Evolutionary conservation across 2,329 filamentous ascomycete genomes (phyloP), one percentile per base, ranked within the genome.

Genomic region (Verticillium dahliae): DNA sequence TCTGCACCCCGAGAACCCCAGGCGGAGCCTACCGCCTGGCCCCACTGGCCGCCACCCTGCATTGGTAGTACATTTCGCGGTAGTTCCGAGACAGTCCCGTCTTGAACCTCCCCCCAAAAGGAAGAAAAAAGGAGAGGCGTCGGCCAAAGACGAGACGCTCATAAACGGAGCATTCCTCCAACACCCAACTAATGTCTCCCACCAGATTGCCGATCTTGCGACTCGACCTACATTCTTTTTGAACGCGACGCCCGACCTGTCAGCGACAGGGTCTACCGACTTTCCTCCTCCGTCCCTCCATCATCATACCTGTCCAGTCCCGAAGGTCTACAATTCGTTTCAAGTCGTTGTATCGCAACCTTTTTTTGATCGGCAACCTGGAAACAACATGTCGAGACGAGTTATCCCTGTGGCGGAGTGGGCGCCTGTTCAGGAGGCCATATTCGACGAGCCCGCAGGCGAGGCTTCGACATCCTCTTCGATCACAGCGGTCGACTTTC

Each of bases 401-500:
- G 73, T 77, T 63, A 73, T 76, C 64, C 73, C 74, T 58, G 67
- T 77, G 62, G 69, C 70, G 64, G 78, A 80, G 64, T 79, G 76
- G 78, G 73, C 76, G 52, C 70, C 75, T 27, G 65, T 69, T 59
- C 78, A 78, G 65, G 79, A 82, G 67, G 74, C 79, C 68, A 74
- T 74, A 66, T 72, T 76, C 72, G 69, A 75, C 66, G 67, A 74
- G 61, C 62, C 66, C 52, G 62, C 68, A 50, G 45, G 45, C 45
- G 45, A 50, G 45, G 45, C 45, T 22, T 50, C 45, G 45, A 50
- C 45, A 2, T 50, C 45, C 45, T 50, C 2, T 22, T 7, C 45
- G 18, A 50, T 6, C 45, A 22, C 18, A 22, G n/a, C 45, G 45
- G 22, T 7, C 45, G 45, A 50, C 7, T 13, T 10, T 6, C 58